Base-by-base conservation (phyloP, 306 rosid species). In the Trifolium dubium region DNA sequence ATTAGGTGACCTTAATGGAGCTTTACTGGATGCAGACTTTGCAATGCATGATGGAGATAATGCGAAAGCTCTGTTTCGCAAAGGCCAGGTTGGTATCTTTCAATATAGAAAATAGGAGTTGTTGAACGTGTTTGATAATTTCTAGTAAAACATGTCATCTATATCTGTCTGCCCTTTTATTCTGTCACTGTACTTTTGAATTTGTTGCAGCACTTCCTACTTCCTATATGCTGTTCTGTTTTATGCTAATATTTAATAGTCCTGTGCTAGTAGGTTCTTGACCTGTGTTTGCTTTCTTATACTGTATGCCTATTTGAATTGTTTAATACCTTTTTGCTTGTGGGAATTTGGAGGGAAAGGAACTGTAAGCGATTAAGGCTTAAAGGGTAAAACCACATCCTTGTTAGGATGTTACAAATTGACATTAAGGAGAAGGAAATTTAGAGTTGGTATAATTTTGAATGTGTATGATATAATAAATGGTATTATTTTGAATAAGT, bases 21-120 rank as follows among this genome's bases (percentile, higher is more conserved):
- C 89, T 30, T 49, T 86, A 53, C 14, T 78, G 53, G 89, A 86
- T 73, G 18, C 85, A 15, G 89, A 86, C 64, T 86, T 83, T 80
- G 87, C 89, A 47, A 28, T 86, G 82, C 87, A 80, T 41, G 89
- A 86, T 67, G 89, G 81, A 46, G 89, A 83, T 64, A 86, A 75
- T 67, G 85, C 77, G 5, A 86, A 86, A 75, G 89, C 89, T 61
- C 64, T 86, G 61, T 86, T 86, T 39, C 85, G 87, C 73, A 79
- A 83, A 78, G 89, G 89, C 79, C 89, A 86, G 89, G 89, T 86
- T 75, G 34, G 40, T 15, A 49, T 82, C 64, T 78, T 67, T 34
- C 51, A 7, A 40, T 72, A 49, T 8, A 29, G 23, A 80, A 53
- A 75, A 14, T 49, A 64, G 75, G 51, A 72, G 71, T 14, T 50